Evolutionary conservation across 1,284 basidiomycete genomes (phyloP), one percentile per base, ranked within the genome.

Genomic region (Coniferiporia sulphurascens): DNA sequence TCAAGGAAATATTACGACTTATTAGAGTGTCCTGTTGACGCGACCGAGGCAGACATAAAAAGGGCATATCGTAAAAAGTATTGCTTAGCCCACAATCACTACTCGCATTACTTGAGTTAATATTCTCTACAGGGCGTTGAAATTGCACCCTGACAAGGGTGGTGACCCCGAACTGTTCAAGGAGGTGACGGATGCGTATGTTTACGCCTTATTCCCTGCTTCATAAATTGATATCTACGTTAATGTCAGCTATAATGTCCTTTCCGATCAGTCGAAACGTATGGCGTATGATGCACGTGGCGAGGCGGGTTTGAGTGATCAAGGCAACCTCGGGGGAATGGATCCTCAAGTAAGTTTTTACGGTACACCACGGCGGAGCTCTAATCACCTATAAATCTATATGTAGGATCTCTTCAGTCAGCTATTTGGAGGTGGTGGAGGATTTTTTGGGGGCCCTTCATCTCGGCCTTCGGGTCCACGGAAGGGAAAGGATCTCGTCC

Each of bases 141-240:
- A 87, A 65, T 74, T 91, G 64, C 96, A 98, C 74, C 96, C 95
- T 44, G 96, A 98, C 82, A 98, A 98, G 78, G 93, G 95, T 62
- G 95, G 95, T 64, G 95, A 98, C 72, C 93, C 93, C 52, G 97
- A 99, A 74, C 75, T 91, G 62, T 99, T 99, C 89, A 98, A 99
- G 73, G 93, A 97, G 72, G 89, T 98, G 61, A 96, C 95, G 13
- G 91, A 96, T 78, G 95, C 95, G 90, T 95, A 78, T 66, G 87
- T 80, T 57, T 27, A 27, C 5, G 27, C 27, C 5, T 27, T 27
- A 27, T 27, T 27, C 5, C 27, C 27, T 27, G 5, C 27, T 27
- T 60, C 56, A 15, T 46, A 52, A 21, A 32, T 54, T 45, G 27
- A 27, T 12, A 27, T 56, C 52, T 44, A 45, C 54, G 7, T 49